phyloP scores from a whole-genome alignment of 495 filamentous ascomycete genomes.

The Penicillium angulare region DNA sequence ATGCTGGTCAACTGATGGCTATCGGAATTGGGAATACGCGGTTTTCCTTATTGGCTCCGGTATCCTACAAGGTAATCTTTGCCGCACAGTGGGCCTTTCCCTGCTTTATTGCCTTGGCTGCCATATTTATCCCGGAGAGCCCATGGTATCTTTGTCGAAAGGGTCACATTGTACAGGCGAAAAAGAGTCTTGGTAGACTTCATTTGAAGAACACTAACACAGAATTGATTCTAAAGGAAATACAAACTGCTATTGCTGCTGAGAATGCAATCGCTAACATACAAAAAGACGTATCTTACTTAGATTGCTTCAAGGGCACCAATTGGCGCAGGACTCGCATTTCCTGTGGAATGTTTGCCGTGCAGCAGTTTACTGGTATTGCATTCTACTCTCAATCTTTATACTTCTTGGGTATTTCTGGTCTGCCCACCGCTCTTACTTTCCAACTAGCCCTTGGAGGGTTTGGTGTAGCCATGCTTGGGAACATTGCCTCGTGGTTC shows the following conservation, averaged over 20 bases:
- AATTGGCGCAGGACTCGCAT: constrained; percentile 9
- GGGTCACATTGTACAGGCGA: background rate
- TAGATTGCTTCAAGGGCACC: constrained; percentile 2
- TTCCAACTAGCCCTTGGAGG: constrained; percentile 4
- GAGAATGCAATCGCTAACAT: background rate
- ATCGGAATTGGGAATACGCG: constrained; percentile 5
- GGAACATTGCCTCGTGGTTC: constrained; percentile 10
- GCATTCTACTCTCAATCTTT: constrained; percentile 11
- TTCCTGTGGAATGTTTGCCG: constrained; percentile 10
- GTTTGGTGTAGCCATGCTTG: constrained; percentile 7
- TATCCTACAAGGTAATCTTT: constrained; percentile 4
- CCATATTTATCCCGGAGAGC: constrained; percentile 4
- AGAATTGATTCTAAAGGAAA: background rate
- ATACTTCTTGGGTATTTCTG: constrained; percentile 8
- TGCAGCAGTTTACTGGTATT: constrained; percentile 7
- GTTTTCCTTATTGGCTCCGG: background rate
- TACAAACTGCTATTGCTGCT: background rate
- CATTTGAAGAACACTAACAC: constrained; percentile 1
- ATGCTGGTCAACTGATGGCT: constrained; percentile 3
- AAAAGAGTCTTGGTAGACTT: constrained; percentile 1
- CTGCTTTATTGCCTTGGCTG: background rate
- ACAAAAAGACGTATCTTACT: background rate
- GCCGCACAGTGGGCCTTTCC: constrained; percentile 11
- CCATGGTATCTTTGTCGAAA: constrained; percentile 7
- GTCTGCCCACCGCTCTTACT: background rate